These are phyloP conservation scores for Fusarium fracticaudum DNA, from an alignment of 2,329 filamentous ascomycete genomes.

Conservation along the genomic window DNA sequence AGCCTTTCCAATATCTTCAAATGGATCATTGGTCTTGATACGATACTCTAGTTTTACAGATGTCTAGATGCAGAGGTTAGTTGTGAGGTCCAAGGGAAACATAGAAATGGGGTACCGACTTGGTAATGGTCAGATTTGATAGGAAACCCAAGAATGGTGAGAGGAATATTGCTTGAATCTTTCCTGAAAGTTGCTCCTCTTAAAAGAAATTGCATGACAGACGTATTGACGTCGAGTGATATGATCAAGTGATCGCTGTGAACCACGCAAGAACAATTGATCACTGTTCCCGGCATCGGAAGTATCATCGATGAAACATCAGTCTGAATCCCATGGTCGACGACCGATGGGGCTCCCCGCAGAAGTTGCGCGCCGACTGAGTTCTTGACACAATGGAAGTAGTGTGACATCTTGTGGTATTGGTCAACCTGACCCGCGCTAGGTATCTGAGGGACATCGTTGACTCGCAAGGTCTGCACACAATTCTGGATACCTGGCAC, in stretches of 20 bases:
- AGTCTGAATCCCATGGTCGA: no score
- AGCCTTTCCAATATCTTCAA: neutral
- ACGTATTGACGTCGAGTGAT: neutral
- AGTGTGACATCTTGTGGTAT: constrained; percentile 1
- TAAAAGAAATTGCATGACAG: neutral
- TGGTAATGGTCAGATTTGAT: neutral
- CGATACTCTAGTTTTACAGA: neutral
- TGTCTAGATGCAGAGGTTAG: neutral
- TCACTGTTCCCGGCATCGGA: neutral
- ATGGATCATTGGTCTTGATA: neutral
- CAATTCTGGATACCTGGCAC: neutral
- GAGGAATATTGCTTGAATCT: neutral
- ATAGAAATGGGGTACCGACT: neutral
- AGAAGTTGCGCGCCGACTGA: neutral
- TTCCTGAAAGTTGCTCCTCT: neutral
- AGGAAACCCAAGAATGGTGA: neutral
- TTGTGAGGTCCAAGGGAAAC: accelerated
- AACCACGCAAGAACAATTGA: neutral
- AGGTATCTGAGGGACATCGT: neutral
- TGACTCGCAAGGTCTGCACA: neutral
- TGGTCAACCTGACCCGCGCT: neutral
- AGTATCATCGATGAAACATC: neutral
- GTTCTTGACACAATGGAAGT: neutral
- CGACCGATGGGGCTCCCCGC: no score
- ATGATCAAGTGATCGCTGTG: neutral